Evolutionary conservation across 2,329 filamentous ascomycete species (phyloP).

Genomic region (Fusarium sp.): DNA sequence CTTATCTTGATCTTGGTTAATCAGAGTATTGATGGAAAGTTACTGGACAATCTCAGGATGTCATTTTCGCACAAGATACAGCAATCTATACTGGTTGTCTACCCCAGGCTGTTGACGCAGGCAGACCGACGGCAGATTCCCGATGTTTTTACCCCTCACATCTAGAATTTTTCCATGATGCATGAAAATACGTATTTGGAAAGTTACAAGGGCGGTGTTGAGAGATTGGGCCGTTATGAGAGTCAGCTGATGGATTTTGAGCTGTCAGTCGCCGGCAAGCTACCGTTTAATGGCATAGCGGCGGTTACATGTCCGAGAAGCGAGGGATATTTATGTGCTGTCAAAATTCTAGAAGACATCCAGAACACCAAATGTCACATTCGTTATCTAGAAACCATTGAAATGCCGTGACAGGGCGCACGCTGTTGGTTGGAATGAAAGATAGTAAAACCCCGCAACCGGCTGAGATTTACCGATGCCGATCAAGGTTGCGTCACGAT

Average conservation of each 20-base stretch:
- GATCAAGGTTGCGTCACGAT: slow-evolving; percentile 35
- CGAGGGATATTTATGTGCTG: background rate
- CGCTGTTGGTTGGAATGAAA: background rate
- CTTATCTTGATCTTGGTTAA: background rate
- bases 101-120: background rate
- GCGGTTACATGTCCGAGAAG: background rate
- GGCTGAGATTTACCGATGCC: slow-evolving; percentile 27
- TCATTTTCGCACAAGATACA: background rate
- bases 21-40: accelerated
- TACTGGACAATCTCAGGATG: background rate
- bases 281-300: background rate
- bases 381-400: background rate
- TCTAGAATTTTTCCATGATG: background rate
- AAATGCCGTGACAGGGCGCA: background rate
- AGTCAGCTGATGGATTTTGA: background rate
- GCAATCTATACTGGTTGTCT: background rate
- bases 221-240: background rate
- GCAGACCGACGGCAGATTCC: background rate
- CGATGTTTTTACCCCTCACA: background rate
- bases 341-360: background rate
- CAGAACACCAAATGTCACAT: background rate
- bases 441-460: slow-evolving; percentile 22
- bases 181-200: background rate
- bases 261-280: background rate
- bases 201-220: background rate